Conservation (phyloP, 2,329 filamentous ascomycete genomes). For the Sporothrix protearum region DNA sequence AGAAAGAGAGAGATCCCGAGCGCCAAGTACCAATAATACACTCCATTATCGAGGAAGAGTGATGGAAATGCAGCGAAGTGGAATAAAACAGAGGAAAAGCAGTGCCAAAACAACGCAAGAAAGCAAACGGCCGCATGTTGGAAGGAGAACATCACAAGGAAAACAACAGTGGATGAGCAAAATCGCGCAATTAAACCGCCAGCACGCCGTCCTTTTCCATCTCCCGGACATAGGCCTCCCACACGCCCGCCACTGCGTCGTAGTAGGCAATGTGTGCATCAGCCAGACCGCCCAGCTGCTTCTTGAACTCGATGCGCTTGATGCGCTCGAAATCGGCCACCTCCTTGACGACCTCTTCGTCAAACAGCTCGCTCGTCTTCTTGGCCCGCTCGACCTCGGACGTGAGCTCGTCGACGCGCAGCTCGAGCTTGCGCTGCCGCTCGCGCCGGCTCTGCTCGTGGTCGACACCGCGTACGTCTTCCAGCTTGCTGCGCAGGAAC, state of each 20-base stretch:
- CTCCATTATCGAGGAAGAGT: not conserved
- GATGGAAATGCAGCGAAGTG: not conserved
- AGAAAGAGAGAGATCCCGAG: not conserved
- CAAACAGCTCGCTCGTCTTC: slow-evolving; percentile 84
- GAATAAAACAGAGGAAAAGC: not conserved
- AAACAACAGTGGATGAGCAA: not conserved
- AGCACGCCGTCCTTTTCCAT: slow-evolving; percentile 66
- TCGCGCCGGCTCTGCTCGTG: slow-evolving; percentile 89
- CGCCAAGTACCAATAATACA: slow-evolving; percentile 13
- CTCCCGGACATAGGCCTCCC: slow-evolving; percentile 85
- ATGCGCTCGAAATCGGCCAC: slow-evolving; percentile 93
- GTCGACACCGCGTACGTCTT: slow-evolving; percentile 94
- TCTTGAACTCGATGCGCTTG: slow-evolving; percentile 88
- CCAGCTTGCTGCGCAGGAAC: slow-evolving; percentile 89
- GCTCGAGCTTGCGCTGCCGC: slow-evolving; percentile 81
- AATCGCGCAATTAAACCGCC: slow-evolving; percentile 25
- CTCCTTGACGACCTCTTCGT: slow-evolving; percentile 92
- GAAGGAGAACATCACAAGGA: not conserved
- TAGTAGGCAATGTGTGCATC: slow-evolving; percentile 88
- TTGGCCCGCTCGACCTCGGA: slow-evolving; percentile 84
- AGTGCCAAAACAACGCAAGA: not conserved
- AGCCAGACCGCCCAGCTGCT: slow-evolving; percentile 77
- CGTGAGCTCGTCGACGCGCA: slow-evolving; percentile 88
- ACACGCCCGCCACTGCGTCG: slow-evolving; percentile 70
- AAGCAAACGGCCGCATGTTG: not conserved